Percentiles rank a stretch among this genome's conserved stretches.
phyloP scores from a whole-genome alignment of 2,329 filamentous ascomycete species.

The Botrytis cinerea region DNA sequence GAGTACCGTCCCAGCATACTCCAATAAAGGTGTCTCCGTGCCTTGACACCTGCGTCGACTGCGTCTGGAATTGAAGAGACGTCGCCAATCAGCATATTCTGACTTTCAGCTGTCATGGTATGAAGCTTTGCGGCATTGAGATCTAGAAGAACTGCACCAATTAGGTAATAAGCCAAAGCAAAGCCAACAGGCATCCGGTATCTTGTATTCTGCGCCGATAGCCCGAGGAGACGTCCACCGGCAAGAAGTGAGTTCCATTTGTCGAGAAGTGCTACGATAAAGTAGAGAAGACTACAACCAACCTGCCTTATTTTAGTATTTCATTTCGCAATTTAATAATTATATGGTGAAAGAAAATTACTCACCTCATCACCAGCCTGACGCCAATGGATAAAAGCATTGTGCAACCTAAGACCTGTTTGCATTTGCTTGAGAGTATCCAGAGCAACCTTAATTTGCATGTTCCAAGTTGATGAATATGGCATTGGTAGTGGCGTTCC shows the following conservation, averaged over 20 bases:
- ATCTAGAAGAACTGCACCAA: conserved; percentile 45
- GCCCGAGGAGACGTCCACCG: conserved; percentile 42
- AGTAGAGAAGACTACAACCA: conserved; percentile 42
- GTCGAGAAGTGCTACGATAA: conserved; percentile 42
- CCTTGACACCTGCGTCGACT: conserved; percentile 34
- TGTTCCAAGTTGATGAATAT: conserved; percentile 42
- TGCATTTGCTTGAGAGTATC: conserved; percentile 40
- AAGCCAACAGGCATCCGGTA: conserved; percentile 49
- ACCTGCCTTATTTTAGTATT: conserved; percentile 23
- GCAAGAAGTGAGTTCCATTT: conserved; percentile 39
- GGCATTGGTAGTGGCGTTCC: conserved; percentile 39
- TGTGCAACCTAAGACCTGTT: conserved; percentile 41
- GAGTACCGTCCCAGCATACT: conserved; percentile 48
- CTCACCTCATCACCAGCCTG: conserved; percentile 46
- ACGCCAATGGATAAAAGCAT: conserved; percentile 42
- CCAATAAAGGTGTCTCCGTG: conserved; percentile 42
- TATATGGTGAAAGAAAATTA: conserved; percentile 34
- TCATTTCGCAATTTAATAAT: background rate
- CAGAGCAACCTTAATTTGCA: conserved; percentile 40
- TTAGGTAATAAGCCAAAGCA: conserved; percentile 46
- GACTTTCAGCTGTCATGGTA: conserved; percentile 20
- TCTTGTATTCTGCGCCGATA: conserved; percentile 41
- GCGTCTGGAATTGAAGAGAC: conserved; percentile 22
- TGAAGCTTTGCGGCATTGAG: conserved; percentile 19
- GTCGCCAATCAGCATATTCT: conserved; percentile 19